Evolutionary conservation across 768 basidiomycete genomes (phyloP).

Genomic region (Lentinus tigrinus): DNA sequence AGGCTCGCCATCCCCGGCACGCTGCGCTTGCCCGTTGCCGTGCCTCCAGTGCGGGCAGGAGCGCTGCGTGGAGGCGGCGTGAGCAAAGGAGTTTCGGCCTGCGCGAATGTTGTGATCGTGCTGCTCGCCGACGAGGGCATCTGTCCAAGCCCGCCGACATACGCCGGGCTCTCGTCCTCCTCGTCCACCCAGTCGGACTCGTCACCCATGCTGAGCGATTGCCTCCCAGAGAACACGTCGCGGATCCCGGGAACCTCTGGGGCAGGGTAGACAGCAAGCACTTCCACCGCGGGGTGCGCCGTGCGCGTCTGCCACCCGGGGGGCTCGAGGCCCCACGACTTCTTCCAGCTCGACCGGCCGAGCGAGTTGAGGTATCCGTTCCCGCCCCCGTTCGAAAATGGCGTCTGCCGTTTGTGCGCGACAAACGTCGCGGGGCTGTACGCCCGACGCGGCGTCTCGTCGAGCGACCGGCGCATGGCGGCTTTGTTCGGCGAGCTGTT

Average conservation of each 20-base stretch:
- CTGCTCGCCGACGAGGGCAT: slow-evolving; percentile 31
- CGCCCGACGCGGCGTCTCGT: slow-evolving; percentile 42
- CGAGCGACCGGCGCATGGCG: slow-evolving; percentile 47
- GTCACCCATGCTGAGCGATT: slow-evolving; percentile 60
- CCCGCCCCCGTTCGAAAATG: slow-evolving; percentile 57
- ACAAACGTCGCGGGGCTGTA: slow-evolving; percentile 61
- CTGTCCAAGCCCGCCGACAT: slow-evolving; percentile 81
- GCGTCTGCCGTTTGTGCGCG: slow-evolving; percentile 78
- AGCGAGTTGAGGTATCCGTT: slow-evolving; percentile 40
- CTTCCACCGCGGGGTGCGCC: slow-evolving; percentile 68
- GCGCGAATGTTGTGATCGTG: slow-evolving; percentile 11
- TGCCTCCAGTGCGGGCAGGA: background rate
- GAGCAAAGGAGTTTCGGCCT: slow-evolving; percentile 18
- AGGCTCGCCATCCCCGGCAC: slow-evolving; percentile 10
- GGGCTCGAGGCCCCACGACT: slow-evolving; percentile 84
- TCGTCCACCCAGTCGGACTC: slow-evolving; percentile 90
- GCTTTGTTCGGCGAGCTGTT: slow-evolving; percentile 64
- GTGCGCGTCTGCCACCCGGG: slow-evolving; percentile 77
- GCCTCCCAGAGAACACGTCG: slow-evolving; percentile 79
- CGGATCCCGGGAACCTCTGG: slow-evolving; percentile 46
- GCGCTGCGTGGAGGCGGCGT: slow-evolving; percentile 9
- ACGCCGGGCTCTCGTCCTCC: slow-evolving; percentile 70
- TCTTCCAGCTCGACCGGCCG: slow-evolving; percentile 83
- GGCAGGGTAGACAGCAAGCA: slow-evolving; percentile 71
- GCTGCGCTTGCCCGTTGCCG: slow-evolving; percentile 14